These are phyloP conservation scores for Cymodocea nodosa DNA, from an alignment of 116 monocot species.

Conservation along the genomic window DNA sequence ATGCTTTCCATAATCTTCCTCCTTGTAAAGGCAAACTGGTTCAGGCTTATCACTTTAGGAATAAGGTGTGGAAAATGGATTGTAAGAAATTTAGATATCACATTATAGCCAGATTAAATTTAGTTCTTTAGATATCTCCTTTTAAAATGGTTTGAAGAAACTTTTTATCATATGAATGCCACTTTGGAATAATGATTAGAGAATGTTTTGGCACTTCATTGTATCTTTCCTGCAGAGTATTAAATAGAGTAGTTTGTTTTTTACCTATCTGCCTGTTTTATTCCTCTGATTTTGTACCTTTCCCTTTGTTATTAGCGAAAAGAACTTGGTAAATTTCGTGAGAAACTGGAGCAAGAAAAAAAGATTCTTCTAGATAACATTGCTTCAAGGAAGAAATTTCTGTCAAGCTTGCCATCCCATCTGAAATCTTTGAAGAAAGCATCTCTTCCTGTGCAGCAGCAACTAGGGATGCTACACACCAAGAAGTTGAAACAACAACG, in stretches of 20 bases:
- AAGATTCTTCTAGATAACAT: constrained; percentile 55
- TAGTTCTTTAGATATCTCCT: too few relatives aligned
- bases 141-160: too few relatives aligned
- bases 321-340: constrained; percentile 76
- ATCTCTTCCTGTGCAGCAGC: constrained; percentile 91
- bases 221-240: too few relatives aligned
- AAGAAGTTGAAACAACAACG: constrained; percentile 88
- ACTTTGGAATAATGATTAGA: too few relatives aligned
- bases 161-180: too few relatives aligned
- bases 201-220: too few relatives aligned
- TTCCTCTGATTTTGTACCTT: background rate
- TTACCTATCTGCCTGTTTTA: background rate
- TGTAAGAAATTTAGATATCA: too few relatives aligned
- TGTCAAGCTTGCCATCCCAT: constrained; percentile 82
- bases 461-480: constrained; percentile 75
- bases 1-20: too few relatives aligned
- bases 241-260: background rate
- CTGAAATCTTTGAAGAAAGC: constrained; percentile 95
- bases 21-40: too few relatives aligned
- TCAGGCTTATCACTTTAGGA: too few relatives aligned
- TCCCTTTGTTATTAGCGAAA: constrained; percentile 47
- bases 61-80: too few relatives aligned
- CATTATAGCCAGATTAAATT: too few relatives aligned
- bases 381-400: constrained; percentile 69
- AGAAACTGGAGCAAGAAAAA: constrained; percentile 70